phyloP scores from a whole-genome alignment of 305 asterid genomes.

The Petunia hybrid region DNA sequence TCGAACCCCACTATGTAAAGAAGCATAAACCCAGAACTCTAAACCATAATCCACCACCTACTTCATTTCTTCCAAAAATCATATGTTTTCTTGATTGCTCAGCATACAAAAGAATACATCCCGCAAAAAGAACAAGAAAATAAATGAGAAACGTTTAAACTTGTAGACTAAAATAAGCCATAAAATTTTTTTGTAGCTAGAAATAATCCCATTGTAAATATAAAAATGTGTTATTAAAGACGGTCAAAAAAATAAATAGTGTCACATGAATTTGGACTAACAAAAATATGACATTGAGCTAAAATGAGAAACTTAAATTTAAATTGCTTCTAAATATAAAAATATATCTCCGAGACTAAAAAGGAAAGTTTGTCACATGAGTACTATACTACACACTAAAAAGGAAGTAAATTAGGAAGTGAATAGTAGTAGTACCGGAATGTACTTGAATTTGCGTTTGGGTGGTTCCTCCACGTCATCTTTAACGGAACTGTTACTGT shows the following conservation, averaged over 20 bases:
- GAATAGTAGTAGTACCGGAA: constrained; percentile 88
- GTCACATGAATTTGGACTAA: too few species aligned
- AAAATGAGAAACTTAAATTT: too few species aligned
- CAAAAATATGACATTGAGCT: too few species aligned
- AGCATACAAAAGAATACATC: background rate
- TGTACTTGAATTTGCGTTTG: constrained; percentile 77
- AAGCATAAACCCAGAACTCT: background rate
- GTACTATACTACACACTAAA: too few species aligned
- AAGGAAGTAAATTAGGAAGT: constrained; percentile 22
- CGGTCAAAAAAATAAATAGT: too few species aligned
- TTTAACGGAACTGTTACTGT: constrained; percentile 36
- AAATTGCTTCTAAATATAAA: too few species aligned
- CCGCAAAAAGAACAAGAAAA: background rate
- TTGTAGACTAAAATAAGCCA: too few species aligned
- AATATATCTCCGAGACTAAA: too few species aligned
- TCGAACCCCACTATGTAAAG: background rate
- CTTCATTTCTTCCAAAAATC: background rate
- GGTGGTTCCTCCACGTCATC: constrained; percentile 63
- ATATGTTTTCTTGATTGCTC: background rate
- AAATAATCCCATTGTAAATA: too few species aligned
- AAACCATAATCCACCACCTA: background rate
- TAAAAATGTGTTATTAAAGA: too few species aligned
- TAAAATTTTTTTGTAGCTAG: too few species aligned
- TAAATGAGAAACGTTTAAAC: background rate
- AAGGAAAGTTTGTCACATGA: too few species aligned